These are phyloP conservation scores for Trametes elegans DNA, from an alignment of 768 basidiomycete species.

Conservation along the genomic window DNA sequence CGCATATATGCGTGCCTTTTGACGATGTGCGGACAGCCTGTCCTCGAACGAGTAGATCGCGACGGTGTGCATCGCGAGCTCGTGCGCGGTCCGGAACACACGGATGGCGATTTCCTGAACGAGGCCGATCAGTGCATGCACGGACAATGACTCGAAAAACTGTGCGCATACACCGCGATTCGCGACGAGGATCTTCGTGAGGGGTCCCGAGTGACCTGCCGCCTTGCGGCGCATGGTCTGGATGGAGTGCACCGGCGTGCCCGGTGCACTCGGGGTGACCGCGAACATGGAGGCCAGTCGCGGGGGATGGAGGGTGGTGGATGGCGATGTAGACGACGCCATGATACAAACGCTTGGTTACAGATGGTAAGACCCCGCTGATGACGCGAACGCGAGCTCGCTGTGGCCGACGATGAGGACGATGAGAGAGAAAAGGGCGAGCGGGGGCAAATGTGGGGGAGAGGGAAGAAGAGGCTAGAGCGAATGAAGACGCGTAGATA, in stretches of 20 bases:
- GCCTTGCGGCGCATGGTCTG: slow-evolving; percentile 89
- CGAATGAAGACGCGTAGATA: slow-evolving; percentile 16
- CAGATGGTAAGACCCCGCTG: not conserved
- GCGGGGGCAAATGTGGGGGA: not conserved
- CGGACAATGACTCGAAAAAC: not conserved
- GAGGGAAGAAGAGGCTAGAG: slow-evolving; percentile 3
- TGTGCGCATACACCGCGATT: slow-evolving; percentile 73
- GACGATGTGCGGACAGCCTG: slow-evolving; percentile 93
- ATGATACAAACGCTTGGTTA: slow-evolving; percentile 10
- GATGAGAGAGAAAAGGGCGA: slow-evolving; percentile 4
- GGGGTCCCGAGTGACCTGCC: slow-evolving; percentile 85
- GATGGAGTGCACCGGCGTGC: slow-evolving; percentile 87
- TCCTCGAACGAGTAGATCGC: slow-evolving; percentile 99
- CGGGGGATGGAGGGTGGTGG: slow-evolving; percentile 57
- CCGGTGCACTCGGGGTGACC: slow-evolving; percentile 70
- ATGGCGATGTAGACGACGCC: slow-evolving; percentile 16
- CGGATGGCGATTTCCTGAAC: slow-evolving; percentile 96
- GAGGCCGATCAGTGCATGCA: not conserved
- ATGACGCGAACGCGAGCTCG: slow-evolving; percentile 1
- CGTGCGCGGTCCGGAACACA: slow-evolving; percentile 97
- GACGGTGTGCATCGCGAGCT: slow-evolving; percentile 98
- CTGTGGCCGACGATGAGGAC: slow-evolving; percentile 14
- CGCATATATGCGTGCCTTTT: slow-evolving; percentile 65
- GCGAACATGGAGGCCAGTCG: slow-evolving; percentile 72
- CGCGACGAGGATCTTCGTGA: slow-evolving; percentile 90